These are phyloP conservation scores for Nepenthes mirabilis DNA, from an alignment of 148 eudicot genomes.

Conservation along the genomic window DNA sequence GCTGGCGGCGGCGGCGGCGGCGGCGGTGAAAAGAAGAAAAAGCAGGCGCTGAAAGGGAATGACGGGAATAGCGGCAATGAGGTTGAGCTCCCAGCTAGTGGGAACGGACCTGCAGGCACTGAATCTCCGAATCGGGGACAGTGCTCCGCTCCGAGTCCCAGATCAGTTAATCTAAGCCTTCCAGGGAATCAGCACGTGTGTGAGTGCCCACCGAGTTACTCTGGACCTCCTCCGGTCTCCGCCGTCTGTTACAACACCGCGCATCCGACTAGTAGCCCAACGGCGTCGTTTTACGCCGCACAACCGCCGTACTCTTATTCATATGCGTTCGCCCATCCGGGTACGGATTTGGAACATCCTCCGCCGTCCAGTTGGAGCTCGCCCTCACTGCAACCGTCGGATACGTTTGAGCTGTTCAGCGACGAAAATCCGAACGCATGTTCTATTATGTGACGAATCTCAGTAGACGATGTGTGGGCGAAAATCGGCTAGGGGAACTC, in stretches of 20 bases:
- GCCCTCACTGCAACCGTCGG: conserved; percentile 31
- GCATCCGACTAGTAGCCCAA: conserved; percentile 39
- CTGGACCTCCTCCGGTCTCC: conserved; percentile 29
- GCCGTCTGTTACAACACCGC: conserved; percentile 59
- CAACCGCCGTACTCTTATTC: conserved; percentile 23
- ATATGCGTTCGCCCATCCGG: conserved; percentile 28
- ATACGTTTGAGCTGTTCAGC: conserved; percentile 73
- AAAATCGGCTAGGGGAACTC: too few relatives aligned
- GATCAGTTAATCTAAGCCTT: too few relatives aligned
- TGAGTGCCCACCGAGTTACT: conserved; percentile 24
- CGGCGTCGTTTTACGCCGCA: conserved; percentile 55
- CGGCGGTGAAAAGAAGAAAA: conserved; percentile 19
- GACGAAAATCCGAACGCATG: conserved; percentile 91
- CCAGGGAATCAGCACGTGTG: conserved; percentile 5
- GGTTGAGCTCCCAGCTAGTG: not conserved
- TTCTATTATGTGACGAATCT: conserved; percentile 24
- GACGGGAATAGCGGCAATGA: not conserved
- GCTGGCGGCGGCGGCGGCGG: not conserved
- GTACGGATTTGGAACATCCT: conserved; percentile 16
- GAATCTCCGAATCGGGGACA: not conserved
- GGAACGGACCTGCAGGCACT: not conserved
- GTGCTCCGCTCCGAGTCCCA: too few relatives aligned
- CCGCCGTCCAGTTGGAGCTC: conserved; percentile 19
- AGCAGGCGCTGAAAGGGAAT: conserved; percentile 10
- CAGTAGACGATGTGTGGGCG: too few relatives aligned